Evolutionary conservation across 305 asterid species (phyloP).

Genomic region (Ilex paraguariensis): DNA sequence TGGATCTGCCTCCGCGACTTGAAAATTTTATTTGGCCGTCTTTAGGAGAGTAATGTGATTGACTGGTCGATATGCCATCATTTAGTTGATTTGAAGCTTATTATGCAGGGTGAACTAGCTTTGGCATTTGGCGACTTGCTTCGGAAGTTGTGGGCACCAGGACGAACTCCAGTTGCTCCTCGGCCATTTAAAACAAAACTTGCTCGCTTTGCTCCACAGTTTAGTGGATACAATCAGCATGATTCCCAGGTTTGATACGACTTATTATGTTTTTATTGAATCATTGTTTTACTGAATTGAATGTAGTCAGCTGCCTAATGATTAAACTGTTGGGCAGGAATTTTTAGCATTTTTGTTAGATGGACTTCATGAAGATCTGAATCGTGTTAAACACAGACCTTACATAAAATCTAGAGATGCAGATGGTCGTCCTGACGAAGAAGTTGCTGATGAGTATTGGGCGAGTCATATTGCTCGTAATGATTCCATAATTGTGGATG

Average conservation of each 20-base stretch:
- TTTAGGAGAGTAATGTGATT: slow-evolving; percentile 7
- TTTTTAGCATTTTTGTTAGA: slow-evolving; percentile 98
- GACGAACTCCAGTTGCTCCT: slow-evolving; percentile 91
- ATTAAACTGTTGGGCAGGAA: slow-evolving; percentile 50
- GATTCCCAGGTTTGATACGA: slow-evolving; percentile 79
- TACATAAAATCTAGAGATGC: slow-evolving; percentile 90
- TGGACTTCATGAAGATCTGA: slow-evolving; percentile 99
- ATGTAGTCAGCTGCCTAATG: not conserved
- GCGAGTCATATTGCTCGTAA: slow-evolving; percentile 99
- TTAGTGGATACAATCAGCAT: slow-evolving; percentile 97
- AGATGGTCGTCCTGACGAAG: slow-evolving; percentile 96
- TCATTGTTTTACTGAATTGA: slow-evolving; percentile 4
- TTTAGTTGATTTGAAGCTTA: slow-evolving; percentile 17
- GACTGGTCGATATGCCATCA: slow-evolving; percentile 8
- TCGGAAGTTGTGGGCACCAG: slow-evolving; percentile 96
- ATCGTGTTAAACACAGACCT: slow-evolving; percentile 96
- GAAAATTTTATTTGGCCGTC: too few relatives aligned
- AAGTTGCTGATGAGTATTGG: slow-evolving; percentile 99
- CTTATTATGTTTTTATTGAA: slow-evolving; percentile 10
- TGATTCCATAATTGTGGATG: slow-evolving; percentile 97
- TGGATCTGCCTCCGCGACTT: too few relatives aligned
- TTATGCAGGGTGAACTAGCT: slow-evolving; percentile 94
- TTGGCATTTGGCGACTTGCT: slow-evolving; percentile 98
- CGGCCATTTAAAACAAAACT: slow-evolving; percentile 89
- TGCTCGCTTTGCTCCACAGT: slow-evolving; percentile 97